Base-by-base conservation (phyloP, 257 asterid genomes). In the Gardenia jasminoides region DNA sequence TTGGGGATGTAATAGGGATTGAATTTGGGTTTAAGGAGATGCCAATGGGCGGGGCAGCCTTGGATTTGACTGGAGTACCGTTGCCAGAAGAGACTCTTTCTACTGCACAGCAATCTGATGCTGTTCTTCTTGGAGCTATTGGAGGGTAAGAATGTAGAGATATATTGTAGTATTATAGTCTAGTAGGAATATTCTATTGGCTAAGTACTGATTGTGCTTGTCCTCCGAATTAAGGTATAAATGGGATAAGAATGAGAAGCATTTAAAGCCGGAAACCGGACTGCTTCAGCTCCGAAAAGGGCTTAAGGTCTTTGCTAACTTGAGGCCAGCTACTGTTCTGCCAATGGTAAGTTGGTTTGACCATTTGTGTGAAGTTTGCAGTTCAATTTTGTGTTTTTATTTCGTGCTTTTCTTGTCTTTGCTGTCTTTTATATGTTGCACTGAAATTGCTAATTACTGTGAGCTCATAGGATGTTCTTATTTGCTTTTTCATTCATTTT, bases 231-330 rank as follows among this genome's bases (percentile, higher is more conserved):
- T 84, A 79, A 96, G 99, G 85, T 96, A 96, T 83, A 93, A 96
- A 74, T 96, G 99, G 99, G 99, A 96, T 84, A 93, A 84, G 47
- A 96, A 93, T 77, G 98, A 92, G 88, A 96, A 92, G 67, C 98
- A 92, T 86, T 88, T 93, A 92, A 96, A 90, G 89, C 99, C 99
- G 3, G 99, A 96, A 83, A 96, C 97, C 0, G 98, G 98, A 77
- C 80, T 96, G 89, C 99, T 96, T 84, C 99, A 96, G 88, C 94
- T 96, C 78, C 89, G 99, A 41, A 92, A 89, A 58, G 99, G 96
- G 52, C 92, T 96, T 74, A 85, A 96, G 85, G 99, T 93, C 78
- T 96, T 96, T 73, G 99, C 99, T 3, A 96, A 96, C 82, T 86
- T 96, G 92, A 93, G 98, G 82, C 98, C 98, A 1, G 99, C 97